phyloP scores from a whole-genome alignment of 1,284 basidiomycete species.

The Ustilago hordei region DNA sequence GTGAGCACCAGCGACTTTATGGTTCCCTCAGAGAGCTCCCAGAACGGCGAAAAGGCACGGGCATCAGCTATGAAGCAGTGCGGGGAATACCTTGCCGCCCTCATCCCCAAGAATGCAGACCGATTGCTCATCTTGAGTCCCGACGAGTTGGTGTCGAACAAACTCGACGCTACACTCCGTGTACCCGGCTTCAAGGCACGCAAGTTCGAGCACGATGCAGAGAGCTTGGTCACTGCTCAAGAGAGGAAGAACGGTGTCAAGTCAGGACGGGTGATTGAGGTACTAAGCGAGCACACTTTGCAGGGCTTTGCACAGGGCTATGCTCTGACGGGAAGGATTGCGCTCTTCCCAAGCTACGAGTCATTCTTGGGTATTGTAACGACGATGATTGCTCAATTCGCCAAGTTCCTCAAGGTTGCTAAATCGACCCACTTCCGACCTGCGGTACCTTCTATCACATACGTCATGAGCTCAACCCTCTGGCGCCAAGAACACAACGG shows the following conservation, averaged over 20 bases:
- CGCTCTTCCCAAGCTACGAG: conserved; percentile 88
- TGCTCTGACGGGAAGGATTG: conserved; percentile 80
- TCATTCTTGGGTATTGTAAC: conserved; percentile 80
- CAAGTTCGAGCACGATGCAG: conserved; percentile 84
- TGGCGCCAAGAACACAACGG: conserved; percentile 79
- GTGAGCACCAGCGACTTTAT: conserved; percentile 76
- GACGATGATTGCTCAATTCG: conserved; percentile 75
- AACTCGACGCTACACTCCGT: conserved; percentile 82
- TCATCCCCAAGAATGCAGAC: conserved; percentile 76
- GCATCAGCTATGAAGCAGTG: conserved; percentile 82
- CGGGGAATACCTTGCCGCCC: conserved; percentile 74
- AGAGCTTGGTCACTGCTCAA: conserved; percentile 71
- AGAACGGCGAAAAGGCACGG: conserved; percentile 73
- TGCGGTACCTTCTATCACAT: conserved; percentile 81
- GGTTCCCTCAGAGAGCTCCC: conserved; percentile 77
- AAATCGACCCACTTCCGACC: conserved; percentile 82
- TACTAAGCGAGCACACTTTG: conserved; percentile 87
- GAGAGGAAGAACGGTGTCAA: conserved; percentile 72
- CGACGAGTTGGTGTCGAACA: conserved; percentile 89
- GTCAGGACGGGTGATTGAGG: conserved; percentile 85
- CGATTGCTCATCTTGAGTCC: conserved; percentile 90
- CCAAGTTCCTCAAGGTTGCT: conserved; percentile 81
- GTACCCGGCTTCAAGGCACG: conserved; percentile 71
- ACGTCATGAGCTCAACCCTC: conserved; percentile 83
- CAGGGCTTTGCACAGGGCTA: conserved; percentile 90